Base-by-base conservation (phyloP, 352 stramenopile species). In the Pythium aristosporum region DNA sequence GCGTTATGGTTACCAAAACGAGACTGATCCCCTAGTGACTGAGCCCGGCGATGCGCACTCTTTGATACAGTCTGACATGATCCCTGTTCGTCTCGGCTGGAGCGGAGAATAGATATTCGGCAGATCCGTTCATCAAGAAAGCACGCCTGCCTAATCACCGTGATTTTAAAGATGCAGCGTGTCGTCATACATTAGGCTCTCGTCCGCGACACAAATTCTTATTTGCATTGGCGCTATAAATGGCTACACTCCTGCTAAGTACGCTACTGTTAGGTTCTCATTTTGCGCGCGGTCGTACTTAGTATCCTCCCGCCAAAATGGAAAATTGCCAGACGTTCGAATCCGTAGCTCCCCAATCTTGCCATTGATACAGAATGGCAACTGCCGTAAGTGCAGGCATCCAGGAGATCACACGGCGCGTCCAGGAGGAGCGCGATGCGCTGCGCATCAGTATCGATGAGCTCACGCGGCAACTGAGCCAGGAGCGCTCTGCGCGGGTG, bases 341-440 rank as follows among this genome's bases (percentile, higher is more conserved):
- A 36, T 16, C 25, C 25, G 25, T 30, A 30, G 25, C 25, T 30
- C 28, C 42, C 49, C 30, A 36, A 51, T 18, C 21, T 18, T 30
- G 15, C 20, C n/a, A 32, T 42, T 12, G 15, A 18, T 49, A 39
- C 48, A 39, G 1, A 6, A 25, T 25, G 6, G 34, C n/a, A 30
- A 30, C 49, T 28, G 34, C 58, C 4, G 25, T 30, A 30, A 67
- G 21, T 15, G 34, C 54, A 16, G 56, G 55, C 23, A 75, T 90
- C 20, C 79, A 84, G 46, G 72, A 87, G 66, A 68, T 89, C 50
- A 89, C 79, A n/a, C 63, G 72, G n/a, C 55, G 69, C 10, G 60
- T 92, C 8, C 80, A 92, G 61, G 74, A 88, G 11, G 81, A 92
- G 71, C 69, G 78, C 2, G 78, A 90, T 43, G 65, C 72, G 5